Base-by-base conservation (phyloP, 129 eudicot species). In the Flaveria brownii region DNA sequence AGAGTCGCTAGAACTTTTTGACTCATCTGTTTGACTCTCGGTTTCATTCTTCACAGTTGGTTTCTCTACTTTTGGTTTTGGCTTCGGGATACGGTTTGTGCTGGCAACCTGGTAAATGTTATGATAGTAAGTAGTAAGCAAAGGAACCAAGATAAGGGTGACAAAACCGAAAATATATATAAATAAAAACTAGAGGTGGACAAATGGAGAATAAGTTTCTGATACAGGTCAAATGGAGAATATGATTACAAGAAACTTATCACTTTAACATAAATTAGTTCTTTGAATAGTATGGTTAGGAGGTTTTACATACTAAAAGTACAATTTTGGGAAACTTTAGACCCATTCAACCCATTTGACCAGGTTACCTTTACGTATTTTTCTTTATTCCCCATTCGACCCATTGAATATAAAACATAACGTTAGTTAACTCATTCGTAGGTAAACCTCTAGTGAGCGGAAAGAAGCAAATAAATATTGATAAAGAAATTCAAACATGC, bases 11-110 rank as follows among this genome's bases (percentile, higher is more conserved):
- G 90, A 72, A 18, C 80, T 36, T 42, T 68, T 78, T 65, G 83
- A 12, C 43, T 85, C 86, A 18, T 87, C 91, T 33, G 65, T 84
- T 66, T 41, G 78, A 75, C 39, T 82, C 57, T 85, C 86, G 0
- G 88, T 85, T 46, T 88, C 96, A 81, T 82, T 89, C 76, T 88
- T 88, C 42, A 81, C 86, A n/a, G 39, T 51, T 6, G 86, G 84
- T 82, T 87, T 89, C 86, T 87, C 93, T 7, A 94, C 85, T 74
- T 91, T 94, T 1, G 97, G 99, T 79, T 91, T 94, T 68, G 99
- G 99, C 87, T 94, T 94, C 0, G 97, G 97, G 71, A 94, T 94
- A 77, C 84, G 86, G 71, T 91, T 83, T 20, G 91, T 81, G 57
- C 82, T 86, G 13, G 89, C 82, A 78, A 94, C 97, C 99, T 94